These are phyloP conservation scores for Thelonectria olida DNA, from an alignment of 2,329 filamentous ascomycete species.

Conservation along the genomic window DNA sequence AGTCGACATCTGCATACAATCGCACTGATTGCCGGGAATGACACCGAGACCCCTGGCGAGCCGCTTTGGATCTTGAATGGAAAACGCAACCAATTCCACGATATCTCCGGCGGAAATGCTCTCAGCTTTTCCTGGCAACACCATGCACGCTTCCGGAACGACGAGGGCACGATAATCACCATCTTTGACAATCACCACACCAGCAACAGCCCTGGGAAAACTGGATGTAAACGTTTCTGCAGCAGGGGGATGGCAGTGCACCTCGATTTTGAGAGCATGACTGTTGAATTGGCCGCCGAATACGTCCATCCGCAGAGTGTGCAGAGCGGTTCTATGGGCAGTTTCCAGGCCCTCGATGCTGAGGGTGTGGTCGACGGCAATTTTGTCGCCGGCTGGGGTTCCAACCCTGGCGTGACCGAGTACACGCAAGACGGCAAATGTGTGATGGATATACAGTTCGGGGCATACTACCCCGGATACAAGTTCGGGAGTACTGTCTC, in stretches of 20 bases:
- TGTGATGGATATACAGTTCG: constrained; percentile 18
- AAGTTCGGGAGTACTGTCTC: constrained; percentile 12
- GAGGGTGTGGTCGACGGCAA: constrained; percentile 9
- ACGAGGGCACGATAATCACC: constrained; percentile 9
- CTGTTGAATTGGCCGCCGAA: neutral
- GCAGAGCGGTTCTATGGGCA: constrained; percentile 17
- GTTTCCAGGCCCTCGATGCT: constrained; percentile 3
- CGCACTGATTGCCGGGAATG: constrained; percentile 7
- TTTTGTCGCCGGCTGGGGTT: constrained; percentile 13
- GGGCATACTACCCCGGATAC: constrained; percentile 10
- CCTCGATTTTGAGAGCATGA: constrained; percentile 10
- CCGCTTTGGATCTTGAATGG: constrained; percentile 15
- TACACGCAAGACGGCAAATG: constrained; percentile 9
- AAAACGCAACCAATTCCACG: constrained; percentile 9
- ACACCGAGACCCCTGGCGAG: neutral
- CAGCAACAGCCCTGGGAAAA: constrained; percentile 5
- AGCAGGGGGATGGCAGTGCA: constrained; percentile 1
- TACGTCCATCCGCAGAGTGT: constrained; percentile 8
- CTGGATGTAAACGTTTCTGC: neutral
- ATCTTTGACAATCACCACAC: constrained; percentile 20
- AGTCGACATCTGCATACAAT: constrained; percentile 10
- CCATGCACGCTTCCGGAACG: constrained; percentile 15
- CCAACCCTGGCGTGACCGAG: constrained; percentile 13
- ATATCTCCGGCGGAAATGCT: constrained; percentile 6
- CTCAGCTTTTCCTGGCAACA: constrained; percentile 16